These are phyloP conservation scores for Prosopis cineraria DNA, from an alignment of 306 rosid genomes.

Conservation along the genomic window DNA sequence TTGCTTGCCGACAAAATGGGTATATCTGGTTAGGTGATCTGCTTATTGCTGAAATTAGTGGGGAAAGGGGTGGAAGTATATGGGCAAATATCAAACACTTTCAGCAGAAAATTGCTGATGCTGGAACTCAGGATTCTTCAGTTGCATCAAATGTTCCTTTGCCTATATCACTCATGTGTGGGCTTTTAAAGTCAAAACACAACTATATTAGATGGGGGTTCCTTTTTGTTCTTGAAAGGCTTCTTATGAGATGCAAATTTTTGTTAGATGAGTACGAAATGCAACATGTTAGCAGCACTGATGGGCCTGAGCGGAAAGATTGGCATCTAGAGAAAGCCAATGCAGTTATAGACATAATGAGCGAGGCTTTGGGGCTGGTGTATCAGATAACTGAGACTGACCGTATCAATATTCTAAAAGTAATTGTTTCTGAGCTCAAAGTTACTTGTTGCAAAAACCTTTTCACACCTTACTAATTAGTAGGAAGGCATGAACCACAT, in stretches of 20 bases:
- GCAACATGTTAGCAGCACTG: constrained; percentile 55
- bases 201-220: constrained; percentile 90
- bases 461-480: constrained; percentile 1
- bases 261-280: constrained; percentile 87
- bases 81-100: constrained; percentile 78
- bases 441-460: constrained; percentile 21
- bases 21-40: constrained; percentile 94
- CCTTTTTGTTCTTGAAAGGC: constrained; percentile 90
- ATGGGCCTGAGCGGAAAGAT: constrained; percentile 51
- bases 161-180: constrained; percentile 83
- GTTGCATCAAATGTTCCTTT: constrained; percentile 73
- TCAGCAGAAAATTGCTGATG: constrained; percentile 67
- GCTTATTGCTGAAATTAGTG: constrained; percentile 89
- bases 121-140: constrained; percentile 72
- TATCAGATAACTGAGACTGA: constrained; percentile 87
- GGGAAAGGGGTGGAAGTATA: constrained; percentile 62
- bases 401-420: constrained; percentile 91
- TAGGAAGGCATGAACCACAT: constrained; percentile 12
- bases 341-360: constrained; percentile 94
- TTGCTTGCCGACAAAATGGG: constrained; percentile 82
- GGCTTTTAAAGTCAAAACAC: constrained; percentile 87
- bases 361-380: constrained; percentile 83
- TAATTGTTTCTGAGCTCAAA: constrained; percentile 47
- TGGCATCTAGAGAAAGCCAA: constrained; percentile 89
- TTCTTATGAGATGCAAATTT: constrained; percentile 92